Evolutionary conservation across 192 early-diverging fungal genomes (phyloP).

Genomic region (Backusella luteola): DNA sequence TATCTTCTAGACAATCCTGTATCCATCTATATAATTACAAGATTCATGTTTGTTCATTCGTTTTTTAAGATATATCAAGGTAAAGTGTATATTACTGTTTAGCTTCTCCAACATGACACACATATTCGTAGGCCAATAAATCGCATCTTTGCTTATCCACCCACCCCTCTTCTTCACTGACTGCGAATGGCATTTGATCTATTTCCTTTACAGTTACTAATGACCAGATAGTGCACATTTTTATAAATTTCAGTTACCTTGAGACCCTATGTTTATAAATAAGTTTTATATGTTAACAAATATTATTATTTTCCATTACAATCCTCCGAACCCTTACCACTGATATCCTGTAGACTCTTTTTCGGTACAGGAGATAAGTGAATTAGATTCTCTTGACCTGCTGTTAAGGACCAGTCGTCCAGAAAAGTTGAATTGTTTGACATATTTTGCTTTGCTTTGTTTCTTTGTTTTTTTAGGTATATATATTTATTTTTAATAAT

Average conservation of each 20-base stretch:
- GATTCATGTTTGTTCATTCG: background rate
- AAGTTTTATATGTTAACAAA: background rate
- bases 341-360: background rate
- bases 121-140: slow-evolving; percentile 98
- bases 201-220: slow-evolving; percentile 36
- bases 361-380: background rate
- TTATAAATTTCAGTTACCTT: slow-evolving; percentile 3
- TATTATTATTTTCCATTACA: background rate
- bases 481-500: background rate
- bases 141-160: slow-evolving; percentile 80
- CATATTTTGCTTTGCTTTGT: background rate
- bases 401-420: background rate
- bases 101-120: slow-evolving; percentile 98
- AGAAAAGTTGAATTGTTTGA: background rate
- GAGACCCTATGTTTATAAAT: background rate
- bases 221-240: background rate
- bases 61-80: background rate
- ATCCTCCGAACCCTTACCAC: background rate
- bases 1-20: slow-evolving; percentile 84
- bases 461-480: slow-evolving; percentile 3
- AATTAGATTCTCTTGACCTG: background rate
- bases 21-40: slow-evolving; percentile 79
- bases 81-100: slow-evolving; percentile 72
- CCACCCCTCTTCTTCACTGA: slow-evolving; percentile 18
- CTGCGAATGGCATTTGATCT: slow-evolving; percentile 13